A percentile compares a stretch with the other conserved stretches of the same genome.
phyloP scores from a whole-genome alignment of 2,329 filamentous ascomycete genomes.

The Fusarium kyushuense region DNA sequence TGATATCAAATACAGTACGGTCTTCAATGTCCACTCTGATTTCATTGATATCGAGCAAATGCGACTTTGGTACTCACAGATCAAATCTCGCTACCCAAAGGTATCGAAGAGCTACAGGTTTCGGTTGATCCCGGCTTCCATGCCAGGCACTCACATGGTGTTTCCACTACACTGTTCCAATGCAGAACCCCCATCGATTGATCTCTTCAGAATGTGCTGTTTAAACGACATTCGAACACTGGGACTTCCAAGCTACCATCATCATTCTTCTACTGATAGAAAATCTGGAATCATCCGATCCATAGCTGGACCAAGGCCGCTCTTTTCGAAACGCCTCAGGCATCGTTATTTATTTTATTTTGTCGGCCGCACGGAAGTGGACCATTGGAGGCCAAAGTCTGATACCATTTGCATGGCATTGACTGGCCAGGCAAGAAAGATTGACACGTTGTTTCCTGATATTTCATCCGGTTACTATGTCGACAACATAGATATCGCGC shows the following conservation, averaged over 20 bases:
- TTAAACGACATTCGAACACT: not conserved
- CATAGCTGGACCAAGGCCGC: no score
- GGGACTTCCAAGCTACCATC: not conserved
- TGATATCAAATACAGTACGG: not conserved
- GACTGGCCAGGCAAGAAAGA: no score
- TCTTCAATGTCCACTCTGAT: accelerated
- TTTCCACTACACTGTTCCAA: not conserved
- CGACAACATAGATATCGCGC: no score
- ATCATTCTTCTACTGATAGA: no score
- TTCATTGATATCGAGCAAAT: accelerated
- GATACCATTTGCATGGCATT: no score
- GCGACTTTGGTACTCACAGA: accelerated
- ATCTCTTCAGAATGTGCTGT: not conserved
- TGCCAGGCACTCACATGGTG: not conserved
- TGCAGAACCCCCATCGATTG: not conserved
- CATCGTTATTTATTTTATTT: no score
- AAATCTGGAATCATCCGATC: no score
- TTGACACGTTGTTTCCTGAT: no score
- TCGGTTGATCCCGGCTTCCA: not conserved
- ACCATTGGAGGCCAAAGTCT: no score
- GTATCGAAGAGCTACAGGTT: accelerated
- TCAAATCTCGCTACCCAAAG: not conserved
- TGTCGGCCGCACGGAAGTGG: no score
- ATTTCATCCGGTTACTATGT: no score
- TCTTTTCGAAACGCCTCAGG: no score